phyloP scores from a whole-genome alignment of 345 rosid genomes.

The Cardiospermum halicacabum region DNA sequence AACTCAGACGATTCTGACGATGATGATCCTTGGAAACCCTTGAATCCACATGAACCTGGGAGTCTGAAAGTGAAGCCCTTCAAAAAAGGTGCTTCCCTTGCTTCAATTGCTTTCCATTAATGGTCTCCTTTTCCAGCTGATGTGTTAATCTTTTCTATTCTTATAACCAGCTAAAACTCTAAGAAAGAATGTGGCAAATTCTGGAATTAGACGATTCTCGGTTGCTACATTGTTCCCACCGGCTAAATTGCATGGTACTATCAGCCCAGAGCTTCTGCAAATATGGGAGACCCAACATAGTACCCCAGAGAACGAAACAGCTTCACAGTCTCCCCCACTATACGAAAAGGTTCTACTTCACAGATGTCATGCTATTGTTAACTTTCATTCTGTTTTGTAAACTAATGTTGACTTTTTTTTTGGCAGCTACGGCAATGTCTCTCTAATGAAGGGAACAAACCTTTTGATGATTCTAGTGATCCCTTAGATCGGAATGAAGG shows the following conservation, averaged over 20 bases:
- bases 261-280: slow-evolving; percentile 65
- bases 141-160: slow-evolving; percentile 13
- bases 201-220: slow-evolving; percentile 32
- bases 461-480: slow-evolving; percentile 30
- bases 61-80: slow-evolving; percentile 81
- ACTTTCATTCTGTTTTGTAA: background rate
- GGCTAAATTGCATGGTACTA: slow-evolving; percentile 60
- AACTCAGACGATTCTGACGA: slow-evolving; percentile 53
- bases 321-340: slow-evolving; percentile 38
- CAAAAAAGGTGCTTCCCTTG: slow-evolving; percentile 49
- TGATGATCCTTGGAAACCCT: slow-evolving; percentile 89
- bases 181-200: slow-evolving; percentile 37
- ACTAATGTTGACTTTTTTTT: slow-evolving; percentile 20
- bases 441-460: slow-evolving; percentile 36
- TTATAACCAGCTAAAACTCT: slow-evolving; percentile 55
- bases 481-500: slow-evolving; percentile 31
- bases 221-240: slow-evolving; percentile 65
- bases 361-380: background rate
- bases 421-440: slow-evolving; percentile 79
- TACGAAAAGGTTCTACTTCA: slow-evolving; percentile 64
- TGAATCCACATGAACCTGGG: slow-evolving; percentile 95
- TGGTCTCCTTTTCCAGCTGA: slow-evolving; percentile 14
- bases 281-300: slow-evolving; percentile 49
- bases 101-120: slow-evolving; percentile 5
- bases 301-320: slow-evolving; percentile 24